phyloP scores from a whole-genome alignment of 2,329 filamentous ascomycete species.

The Diaporthe nobilis region DNA sequence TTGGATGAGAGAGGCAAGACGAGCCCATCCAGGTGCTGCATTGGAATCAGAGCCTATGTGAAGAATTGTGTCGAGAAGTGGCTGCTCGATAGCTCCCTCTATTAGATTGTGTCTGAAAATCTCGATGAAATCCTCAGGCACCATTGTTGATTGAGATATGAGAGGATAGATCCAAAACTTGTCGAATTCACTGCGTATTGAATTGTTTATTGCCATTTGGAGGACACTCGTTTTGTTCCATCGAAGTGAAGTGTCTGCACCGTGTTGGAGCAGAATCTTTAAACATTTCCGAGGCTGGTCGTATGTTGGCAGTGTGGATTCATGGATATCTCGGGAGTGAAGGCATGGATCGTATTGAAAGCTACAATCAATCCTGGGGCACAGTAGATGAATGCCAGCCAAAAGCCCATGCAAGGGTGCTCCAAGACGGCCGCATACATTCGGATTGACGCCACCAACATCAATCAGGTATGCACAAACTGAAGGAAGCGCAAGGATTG shows the following conservation, averaged over 20 bases:
- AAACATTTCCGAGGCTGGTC: background rate
- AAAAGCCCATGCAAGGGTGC: background rate
- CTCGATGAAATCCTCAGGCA: background rate
- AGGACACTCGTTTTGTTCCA: background rate
- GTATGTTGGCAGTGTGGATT: background rate
- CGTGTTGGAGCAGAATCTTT: background rate
- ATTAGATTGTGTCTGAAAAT: background rate
- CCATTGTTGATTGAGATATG: background rate
- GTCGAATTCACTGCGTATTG: fast-evolving
- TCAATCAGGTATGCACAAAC: background rate
- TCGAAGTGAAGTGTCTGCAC: background rate
- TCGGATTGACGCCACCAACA: fast-evolving
- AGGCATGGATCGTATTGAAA: no score
- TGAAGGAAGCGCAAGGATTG: background rate
- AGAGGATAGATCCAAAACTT: background rate
- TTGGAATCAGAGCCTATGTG: background rate
- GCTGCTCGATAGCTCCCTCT: fast-evolving
- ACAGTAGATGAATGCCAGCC: background rate
- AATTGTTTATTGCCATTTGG: background rate
- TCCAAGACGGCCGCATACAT: background rate
- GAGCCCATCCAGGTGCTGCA: background rate
- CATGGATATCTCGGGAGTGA: no score
- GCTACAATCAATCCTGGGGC: no score
- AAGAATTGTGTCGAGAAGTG: background rate
- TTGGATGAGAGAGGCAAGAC: background rate